phyloP scores from a whole-genome alignment of 139 green algal genomes.

The Tetratostichococcus sp. region DNA sequence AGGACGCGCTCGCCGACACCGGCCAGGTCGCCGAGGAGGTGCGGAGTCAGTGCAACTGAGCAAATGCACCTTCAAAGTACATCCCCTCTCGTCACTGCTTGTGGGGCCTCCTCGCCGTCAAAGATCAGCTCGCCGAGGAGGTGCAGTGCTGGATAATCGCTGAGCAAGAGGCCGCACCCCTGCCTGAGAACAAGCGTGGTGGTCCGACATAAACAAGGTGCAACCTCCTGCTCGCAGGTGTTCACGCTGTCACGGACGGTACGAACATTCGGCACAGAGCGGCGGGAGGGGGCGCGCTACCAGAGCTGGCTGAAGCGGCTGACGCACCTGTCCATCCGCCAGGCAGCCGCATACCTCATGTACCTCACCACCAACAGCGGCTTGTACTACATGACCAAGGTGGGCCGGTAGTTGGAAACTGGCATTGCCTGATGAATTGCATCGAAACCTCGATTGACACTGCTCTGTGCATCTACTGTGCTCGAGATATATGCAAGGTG shows the following conservation, averaged over 20 bases:
- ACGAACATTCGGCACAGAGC: slow-evolving; percentile 75
- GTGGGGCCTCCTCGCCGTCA: too few relatives aligned
- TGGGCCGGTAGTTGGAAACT: not conserved
- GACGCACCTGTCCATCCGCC: slow-evolving; percentile 56
- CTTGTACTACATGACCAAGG: slow-evolving; percentile 46
- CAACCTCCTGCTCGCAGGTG: too few relatives aligned
- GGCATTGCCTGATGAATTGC: not conserved
- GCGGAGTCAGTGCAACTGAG: not conserved
- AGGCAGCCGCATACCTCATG: slow-evolving; percentile 60
- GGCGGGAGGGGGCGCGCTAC: slow-evolving; percentile 61
- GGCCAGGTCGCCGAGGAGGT: slow-evolving; percentile 64
- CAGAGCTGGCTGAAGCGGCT: slow-evolving; percentile 45
- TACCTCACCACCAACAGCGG: slow-evolving; percentile 39
- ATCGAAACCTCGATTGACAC: too few relatives aligned
- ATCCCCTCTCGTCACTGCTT: too few relatives aligned
- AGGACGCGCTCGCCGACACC: slow-evolving; percentile 62
- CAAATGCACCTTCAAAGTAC: too few relatives aligned
- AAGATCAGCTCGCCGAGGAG: too few relatives aligned
- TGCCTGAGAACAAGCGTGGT: too few relatives aligned
- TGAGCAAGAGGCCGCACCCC: too few relatives aligned
- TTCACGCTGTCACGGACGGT: slow-evolving; percentile 60
- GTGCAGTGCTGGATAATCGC: too few relatives aligned
- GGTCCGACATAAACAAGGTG: too few relatives aligned
- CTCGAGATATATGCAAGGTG: too few relatives aligned
- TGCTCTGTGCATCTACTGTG: too few relatives aligned